Base-by-base conservation (phyloP, 2,329 filamentous ascomycete species). In the Nakataea oryzae region DNA sequence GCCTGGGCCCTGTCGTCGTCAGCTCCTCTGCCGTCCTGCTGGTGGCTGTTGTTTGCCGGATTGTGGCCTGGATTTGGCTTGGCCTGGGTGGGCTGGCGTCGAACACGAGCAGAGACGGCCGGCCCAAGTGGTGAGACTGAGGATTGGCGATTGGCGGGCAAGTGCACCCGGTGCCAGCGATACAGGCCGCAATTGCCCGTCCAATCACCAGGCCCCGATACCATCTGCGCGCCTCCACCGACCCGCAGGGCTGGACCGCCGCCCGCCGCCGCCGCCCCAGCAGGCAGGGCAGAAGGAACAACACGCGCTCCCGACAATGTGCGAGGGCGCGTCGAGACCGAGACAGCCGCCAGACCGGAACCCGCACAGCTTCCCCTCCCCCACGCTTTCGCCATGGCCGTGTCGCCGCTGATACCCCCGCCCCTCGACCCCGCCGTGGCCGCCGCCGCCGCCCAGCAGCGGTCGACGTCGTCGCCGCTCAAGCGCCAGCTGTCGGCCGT, bases 401-500 rank as follows among this genome's bases (percentile, higher is more conserved):
- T 63, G 28, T 63, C 62, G 12, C 62, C 62, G 24, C 28, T 63
- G 21, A 34, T 62, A 27, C 54, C 60, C 17, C 60, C 60, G 54
- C 60, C 60, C 32, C 9, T 54, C 55, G 55, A 50, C 21, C 41
- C 41, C 8, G 41, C 41, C 21, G 41, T 50, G 21, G 34, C 62
- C 59, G 56, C 59, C 2, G 27, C 57, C 12, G 62, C 58, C 54
- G 27, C 54, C 17, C 58, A 57, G 29, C 63, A 62, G 58, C 58
- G 63, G 60, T 54, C 65, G 63, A 59, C 64, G 57, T 64, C 60
- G 62, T 66, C 61, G 26, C 65, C 56, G 57, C 66, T 73, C 56
- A 71, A 69, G 57, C 68, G 65, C 41, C 69, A 66, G 27, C 57
- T 69, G n/a, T 69, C 69, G 9, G 66, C 69, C 13, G 65, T 66